phyloP scores from a whole-genome alignment of 495 filamentous ascomycete species.

The Penicillium roqueforti region DNA sequence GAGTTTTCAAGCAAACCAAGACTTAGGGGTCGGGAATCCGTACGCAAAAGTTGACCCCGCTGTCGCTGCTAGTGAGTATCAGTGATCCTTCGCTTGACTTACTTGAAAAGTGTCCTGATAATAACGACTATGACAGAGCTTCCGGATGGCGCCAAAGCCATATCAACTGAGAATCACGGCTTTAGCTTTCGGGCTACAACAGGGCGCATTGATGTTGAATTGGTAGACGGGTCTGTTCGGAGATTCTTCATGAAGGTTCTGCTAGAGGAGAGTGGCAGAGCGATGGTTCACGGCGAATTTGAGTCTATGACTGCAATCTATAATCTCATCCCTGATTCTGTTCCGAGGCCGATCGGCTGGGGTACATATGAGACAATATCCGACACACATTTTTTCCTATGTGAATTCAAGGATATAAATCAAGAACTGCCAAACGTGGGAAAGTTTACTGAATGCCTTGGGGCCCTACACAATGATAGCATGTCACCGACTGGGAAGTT shows the following conservation, averaged over 20 bases:
- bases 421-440: neutral
- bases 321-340: neutral
- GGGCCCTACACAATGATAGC: neutral
- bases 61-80: neutral
- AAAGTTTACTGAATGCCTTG: neutral
- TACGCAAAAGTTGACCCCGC: neutral
- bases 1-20: neutral
- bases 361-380: neutral
- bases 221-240: neutral
- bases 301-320: neutral
- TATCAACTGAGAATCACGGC: neutral
- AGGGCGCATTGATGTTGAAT: neutral
- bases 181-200: neutral
- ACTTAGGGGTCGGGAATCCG: neutral
- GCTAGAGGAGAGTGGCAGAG: neutral
- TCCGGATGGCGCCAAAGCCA: neutral
- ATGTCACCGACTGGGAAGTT: neutral
- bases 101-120: neutral
- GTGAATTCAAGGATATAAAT: neutral
- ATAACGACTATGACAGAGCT: neutral
- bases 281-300: neutral
- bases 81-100: neutral
- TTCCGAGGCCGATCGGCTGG: neutral
- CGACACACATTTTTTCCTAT: neutral
- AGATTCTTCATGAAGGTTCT: neutral